phyloP scores from a whole-genome alignment of 2,329 filamentous ascomycete genomes.

The Diaporthe ilicicola region DNA sequence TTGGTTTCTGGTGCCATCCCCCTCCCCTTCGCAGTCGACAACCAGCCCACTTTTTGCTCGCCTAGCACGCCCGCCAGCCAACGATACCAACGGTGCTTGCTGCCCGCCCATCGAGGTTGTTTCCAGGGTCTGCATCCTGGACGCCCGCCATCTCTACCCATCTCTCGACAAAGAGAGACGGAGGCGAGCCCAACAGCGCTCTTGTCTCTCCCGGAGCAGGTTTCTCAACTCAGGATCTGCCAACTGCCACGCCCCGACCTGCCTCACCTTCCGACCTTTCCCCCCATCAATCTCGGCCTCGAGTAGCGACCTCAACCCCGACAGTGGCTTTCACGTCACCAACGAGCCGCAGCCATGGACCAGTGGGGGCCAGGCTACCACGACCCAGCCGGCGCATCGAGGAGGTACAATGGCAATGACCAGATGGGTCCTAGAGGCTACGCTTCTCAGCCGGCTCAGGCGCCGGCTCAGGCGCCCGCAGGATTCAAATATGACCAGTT shows the following conservation, averaged over 20 bases:
- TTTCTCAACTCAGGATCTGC: not conserved
- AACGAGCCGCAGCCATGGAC: conserved; percentile 54
- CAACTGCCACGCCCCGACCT: conserved; percentile 8
- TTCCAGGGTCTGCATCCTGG: conserved; percentile 27
- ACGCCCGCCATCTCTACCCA: conserved; percentile 24
- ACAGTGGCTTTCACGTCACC: conserved; percentile 32
- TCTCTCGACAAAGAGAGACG: conserved; percentile 15
- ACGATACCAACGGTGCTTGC: conserved; percentile 27
- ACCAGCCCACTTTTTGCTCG: conserved; percentile 33
- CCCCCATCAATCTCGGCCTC: not conserved
- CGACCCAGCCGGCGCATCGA: conserved; percentile 69
- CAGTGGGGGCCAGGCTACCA: conserved; percentile 72
- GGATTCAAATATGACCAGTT: conserved; percentile 76
- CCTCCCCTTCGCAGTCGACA: conserved; percentile 22
- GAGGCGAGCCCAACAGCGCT: conserved; percentile 13
- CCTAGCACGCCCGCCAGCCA: conserved; percentile 30
- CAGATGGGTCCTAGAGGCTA: conserved; percentile 38
- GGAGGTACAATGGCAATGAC: conserved; percentile 68
- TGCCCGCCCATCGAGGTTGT: conserved; percentile 29
- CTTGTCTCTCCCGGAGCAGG: conserved; percentile 2
- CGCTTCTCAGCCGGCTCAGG: conserved; percentile 38
- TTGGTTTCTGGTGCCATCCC: conserved; percentile 26
- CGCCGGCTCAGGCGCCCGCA: conserved; percentile 57
- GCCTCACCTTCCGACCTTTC: conserved; percentile 4
- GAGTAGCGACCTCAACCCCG: conserved; percentile 30